Conservation (phyloP, 371 early-diverging fungal species). For the Basidiobolus meristosporus region DNA sequence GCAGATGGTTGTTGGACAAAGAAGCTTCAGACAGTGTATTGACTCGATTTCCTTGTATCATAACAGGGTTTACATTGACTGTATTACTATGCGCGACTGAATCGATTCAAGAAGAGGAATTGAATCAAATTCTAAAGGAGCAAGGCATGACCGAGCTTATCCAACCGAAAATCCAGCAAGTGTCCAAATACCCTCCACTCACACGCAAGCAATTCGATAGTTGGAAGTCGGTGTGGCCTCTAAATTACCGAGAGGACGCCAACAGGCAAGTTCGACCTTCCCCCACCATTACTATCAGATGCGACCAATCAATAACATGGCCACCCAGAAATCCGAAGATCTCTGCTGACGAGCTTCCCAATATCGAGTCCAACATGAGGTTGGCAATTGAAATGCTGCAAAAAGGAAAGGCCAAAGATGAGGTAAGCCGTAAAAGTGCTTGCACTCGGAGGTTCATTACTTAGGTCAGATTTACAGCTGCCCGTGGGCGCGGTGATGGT, state of each 20-base stretch:
- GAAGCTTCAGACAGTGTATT: not conserved
- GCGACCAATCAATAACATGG: no score
- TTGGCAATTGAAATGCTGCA: no score
- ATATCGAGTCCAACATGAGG: no score
- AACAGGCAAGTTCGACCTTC: constrained; percentile 9
- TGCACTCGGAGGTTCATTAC: no score
- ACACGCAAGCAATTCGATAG: constrained; percentile 30
- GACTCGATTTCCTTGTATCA: not conserved
- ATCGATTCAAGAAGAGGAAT: constrained; percentile 2
- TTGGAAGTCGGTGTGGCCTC: constrained; percentile 37
- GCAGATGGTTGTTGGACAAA: constrained; percentile 2
- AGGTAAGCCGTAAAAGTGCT: no score
- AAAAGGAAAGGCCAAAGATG: no score
- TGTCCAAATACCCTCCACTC: constrained; percentile 22
- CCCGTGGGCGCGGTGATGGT: no score
- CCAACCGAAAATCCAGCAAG: constrained; percentile 8
- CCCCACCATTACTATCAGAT: no score
- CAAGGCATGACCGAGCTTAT: not conserved
- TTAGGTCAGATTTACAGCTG: no score
- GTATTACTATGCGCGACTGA: constrained; percentile 11
- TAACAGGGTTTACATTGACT: constrained; percentile 7
- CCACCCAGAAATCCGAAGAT: no score
- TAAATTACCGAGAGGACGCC: constrained; percentile 30
- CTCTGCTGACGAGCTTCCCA: no score
- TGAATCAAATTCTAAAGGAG: not conserved